Base-by-base conservation (phyloP, 306 rosid species). In the Ochetophila trinervis region DNA sequence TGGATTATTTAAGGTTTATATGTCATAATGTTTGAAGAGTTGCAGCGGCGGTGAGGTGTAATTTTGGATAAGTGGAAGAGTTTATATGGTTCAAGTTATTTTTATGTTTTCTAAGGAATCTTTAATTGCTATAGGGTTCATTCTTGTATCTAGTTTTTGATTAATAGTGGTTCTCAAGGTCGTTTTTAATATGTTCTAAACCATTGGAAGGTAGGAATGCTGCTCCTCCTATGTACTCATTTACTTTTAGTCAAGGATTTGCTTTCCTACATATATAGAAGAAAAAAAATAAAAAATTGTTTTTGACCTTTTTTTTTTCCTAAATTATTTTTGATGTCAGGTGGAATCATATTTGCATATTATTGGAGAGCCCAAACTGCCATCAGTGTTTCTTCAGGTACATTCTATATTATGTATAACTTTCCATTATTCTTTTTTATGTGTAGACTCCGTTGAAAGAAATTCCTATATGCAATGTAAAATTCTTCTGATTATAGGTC, bases 351-450 rank as follows among this genome's bases (percentile, higher is more conserved):
- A 89, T 76, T 79, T 93, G 82, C 85, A 66, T 61, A 86, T 93
- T 72, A 69, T 87, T 68, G 97, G 79, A 56, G 96, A 93, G 82
- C 96, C 96, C 40, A 89, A 93, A 90, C 88, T 94, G 79, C 95
- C 97, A 10, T 90, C 97, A 17, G 76, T 81, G 54, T 94, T 94
- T 83, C 99, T 89, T 71, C 98, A 93, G 76, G 98, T 93, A 76
- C 70, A 40, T 56, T 48, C 71, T 65, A 22, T 58, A 62, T 69
- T 52, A 42, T 76, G 63, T 61, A 12, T 21, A 49, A 21, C 69
- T 60, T 4, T 51, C 60, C 22, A 5, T 44, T 57, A 34, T 34
- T n/a, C 50, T 70, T 35, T 30, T 37, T 52, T 52, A 16, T 17
- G 40, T 14, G 1, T 19, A 36, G 17, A 47, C 49, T 3, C 63